Conservation (phyloP, 139 green algal species). For the Desmodesmus armatus region DNA sequence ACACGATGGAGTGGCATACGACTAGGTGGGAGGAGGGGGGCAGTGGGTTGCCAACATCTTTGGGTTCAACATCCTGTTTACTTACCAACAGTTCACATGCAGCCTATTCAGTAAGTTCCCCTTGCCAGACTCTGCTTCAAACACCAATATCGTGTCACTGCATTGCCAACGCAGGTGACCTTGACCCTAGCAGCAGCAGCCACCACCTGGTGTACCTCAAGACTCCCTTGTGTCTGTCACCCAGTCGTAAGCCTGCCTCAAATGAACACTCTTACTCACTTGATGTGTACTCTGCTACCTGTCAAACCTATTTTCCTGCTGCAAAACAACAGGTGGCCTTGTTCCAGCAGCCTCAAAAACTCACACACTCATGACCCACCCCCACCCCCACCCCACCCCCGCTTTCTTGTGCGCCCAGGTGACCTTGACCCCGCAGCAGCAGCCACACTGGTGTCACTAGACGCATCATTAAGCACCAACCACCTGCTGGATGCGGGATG, state of each 20-base stretch:
- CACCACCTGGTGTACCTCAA: constrained; percentile 94
- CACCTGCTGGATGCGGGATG: constrained; percentile 90
- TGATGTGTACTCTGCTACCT: neutral
- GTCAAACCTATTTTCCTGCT: no score
- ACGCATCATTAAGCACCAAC: constrained; percentile 86
- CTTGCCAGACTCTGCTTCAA: no score
- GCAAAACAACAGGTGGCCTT: neutral
- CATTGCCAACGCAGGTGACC: constrained; percentile 80
- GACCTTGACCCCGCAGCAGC: constrained; percentile 86
- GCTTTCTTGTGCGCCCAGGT: constrained; percentile 71
- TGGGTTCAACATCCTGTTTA: no score
- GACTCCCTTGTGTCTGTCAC: no score
- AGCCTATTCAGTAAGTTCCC: no score
- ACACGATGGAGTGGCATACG: constrained; percentile 76
- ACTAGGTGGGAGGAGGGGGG: no score
- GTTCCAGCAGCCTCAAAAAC: neutral
- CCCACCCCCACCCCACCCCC: no score
- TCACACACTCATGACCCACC: neutral
- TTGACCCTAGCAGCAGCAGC: constrained; percentile 75
- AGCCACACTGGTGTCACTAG: constrained; percentile 87
- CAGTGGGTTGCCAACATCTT: no score
- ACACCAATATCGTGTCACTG: no score
- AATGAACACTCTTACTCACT: no score
- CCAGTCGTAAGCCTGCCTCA: no score
- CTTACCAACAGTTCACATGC: no score